These are phyloP conservation scores for Penicillium sp. DNA, from an alignment of 2,329 filamentous ascomycete genomes.

Conservation along the genomic window DNA sequence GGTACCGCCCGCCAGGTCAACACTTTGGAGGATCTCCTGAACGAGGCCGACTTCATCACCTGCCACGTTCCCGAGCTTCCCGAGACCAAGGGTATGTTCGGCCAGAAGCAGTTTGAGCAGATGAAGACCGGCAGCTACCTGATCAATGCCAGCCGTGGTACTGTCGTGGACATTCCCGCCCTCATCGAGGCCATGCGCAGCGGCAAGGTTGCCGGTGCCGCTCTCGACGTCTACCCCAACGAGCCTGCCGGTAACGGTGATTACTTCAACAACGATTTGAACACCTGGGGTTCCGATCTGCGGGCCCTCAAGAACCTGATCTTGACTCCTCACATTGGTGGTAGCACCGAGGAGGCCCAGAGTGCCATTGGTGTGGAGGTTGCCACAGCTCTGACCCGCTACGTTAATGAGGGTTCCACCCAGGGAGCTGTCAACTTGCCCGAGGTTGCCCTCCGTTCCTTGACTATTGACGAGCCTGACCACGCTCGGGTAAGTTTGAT, in stretches of 20 bases:
- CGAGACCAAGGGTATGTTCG: slow-evolving; percentile 92
- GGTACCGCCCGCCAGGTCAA: slow-evolving; percentile 84
- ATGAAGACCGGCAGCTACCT: slow-evolving; percentile 95
- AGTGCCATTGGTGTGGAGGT: slow-evolving; percentile 95
- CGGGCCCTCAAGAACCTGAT: slow-evolving; percentile 87
- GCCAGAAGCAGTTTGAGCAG: slow-evolving; percentile 71
- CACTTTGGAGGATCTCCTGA: slow-evolving; percentile 73
- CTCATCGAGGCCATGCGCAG: slow-evolving; percentile 82
- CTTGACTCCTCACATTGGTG: slow-evolving; percentile 93
- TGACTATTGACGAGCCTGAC: slow-evolving; percentile 86
- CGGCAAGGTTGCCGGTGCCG: slow-evolving; percentile 88
- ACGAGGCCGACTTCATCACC: slow-evolving; percentile 85
- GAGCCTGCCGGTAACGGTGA: slow-evolving; percentile 94
- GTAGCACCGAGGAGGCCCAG: slow-evolving; percentile 96
- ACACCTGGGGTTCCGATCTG: slow-evolving; percentile 82
- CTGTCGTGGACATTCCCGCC: slow-evolving; percentile 89
- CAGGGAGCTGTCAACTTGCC: slow-evolving; percentile 93
- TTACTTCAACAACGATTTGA: slow-evolving; percentile 85
- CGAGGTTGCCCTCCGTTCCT: slow-evolving; percentile 86
- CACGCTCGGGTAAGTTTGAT: slow-evolving; percentile 69
- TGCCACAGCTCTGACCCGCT: slow-evolving; percentile 80
- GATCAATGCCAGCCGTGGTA: slow-evolving; percentile 94
- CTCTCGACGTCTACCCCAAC: slow-evolving; percentile 93
- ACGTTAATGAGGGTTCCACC: slow-evolving; percentile 94
- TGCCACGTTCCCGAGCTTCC: slow-evolving; percentile 91